Evolutionary conservation across 2,329 filamentous ascomycete species (phyloP), one percentile per base, ranked within the genome.

Genomic region (Ciborinia camelliae): DNA sequence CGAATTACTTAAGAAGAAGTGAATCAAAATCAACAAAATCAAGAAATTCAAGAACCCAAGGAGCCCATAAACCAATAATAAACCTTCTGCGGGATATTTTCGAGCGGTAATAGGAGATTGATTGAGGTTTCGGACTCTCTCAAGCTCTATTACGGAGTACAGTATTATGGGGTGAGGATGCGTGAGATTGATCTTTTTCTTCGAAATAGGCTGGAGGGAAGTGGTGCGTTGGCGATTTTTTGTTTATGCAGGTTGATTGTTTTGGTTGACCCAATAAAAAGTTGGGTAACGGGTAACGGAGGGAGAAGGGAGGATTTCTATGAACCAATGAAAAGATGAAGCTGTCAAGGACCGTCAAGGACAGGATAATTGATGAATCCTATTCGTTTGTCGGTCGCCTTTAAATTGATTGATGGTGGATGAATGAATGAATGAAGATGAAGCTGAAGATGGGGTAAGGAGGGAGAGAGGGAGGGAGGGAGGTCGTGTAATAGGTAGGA

Each of bases 181-280:
- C 6, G n/a, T 30, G 23, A 28, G 54, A n/a, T 58, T 58, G 41
- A 58, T 58, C 54, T 47, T 35, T 58, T n/a, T n/a, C n/a, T n/a
- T 58, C 26, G 54, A 45, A 47, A 58, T 35, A 32, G 54, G 39
- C 20, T 45, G 53, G 30, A 35, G 41, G 26, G 12, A 58, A 35
- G 54, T 45, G 43, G 54, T 57, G 54, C 54, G 54, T 45, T 57
- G 54, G 39, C 54, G 37, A 57, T 45, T 57, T 45, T 57, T 43
- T 45, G 20, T 57, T 57, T 45, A 57, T 57, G 54, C 54, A 57
- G 39, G 37, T 43, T 23, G 54, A 57, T 43, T 54, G 18, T 45
- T 45, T 32, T n/a, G n/a, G 26, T n/a, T 18, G 7, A 54, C 10
- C 54, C 54, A 57, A 45, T 57, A 2, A 57, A 32, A 32, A 45